Conservation (phyloP, 1,284 basidiomycete species). For the Pseudozyma sp. region DNA sequence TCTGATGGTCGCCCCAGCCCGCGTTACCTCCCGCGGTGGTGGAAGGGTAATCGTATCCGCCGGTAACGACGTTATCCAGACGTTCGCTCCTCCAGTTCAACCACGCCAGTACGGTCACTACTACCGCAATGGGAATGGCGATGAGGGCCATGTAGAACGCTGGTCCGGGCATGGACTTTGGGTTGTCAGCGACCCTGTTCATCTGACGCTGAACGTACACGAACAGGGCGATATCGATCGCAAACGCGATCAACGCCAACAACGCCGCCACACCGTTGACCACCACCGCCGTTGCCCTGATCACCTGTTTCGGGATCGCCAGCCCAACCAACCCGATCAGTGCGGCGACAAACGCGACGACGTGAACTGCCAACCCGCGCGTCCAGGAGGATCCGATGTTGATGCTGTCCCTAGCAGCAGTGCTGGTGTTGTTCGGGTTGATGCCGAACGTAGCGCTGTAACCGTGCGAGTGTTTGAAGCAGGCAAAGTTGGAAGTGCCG, state of each 20-base stretch:
- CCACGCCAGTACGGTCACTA: conserved; percentile 9
- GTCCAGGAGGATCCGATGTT: conserved; percentile 44
- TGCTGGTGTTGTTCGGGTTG: conserved; percentile 13
- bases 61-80: conserved; percentile 11
- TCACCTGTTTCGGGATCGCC: conserved; percentile 23
- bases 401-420: conserved; percentile 15
- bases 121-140: conserved; percentile 23
- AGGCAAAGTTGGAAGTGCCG: conserved; percentile 21
- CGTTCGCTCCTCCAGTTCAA: conserved; percentile 28
- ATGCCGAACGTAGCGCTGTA: conserved; percentile 40
- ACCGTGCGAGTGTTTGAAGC: conserved; percentile 40
- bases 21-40: not conserved
- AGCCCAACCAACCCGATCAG: conserved; percentile 30
- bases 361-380: conserved; percentile 44
- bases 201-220: conserved; percentile 39
- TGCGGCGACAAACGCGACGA: conserved; percentile 41
- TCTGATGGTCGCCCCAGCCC: conserved; percentile 4
- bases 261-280: conserved; percentile 20
- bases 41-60: conserved; percentile 23
- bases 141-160: conserved; percentile 49
- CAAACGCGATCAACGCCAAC: conserved; percentile 28
- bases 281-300: conserved; percentile 23
- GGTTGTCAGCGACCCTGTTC: conserved; percentile 7
- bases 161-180: conserved; percentile 23
- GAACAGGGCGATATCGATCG: conserved; percentile 40